Evolutionary conservation across 2,329 filamentous ascomycete species (phyloP).

Genomic region (Lachnellula cervina): DNA sequence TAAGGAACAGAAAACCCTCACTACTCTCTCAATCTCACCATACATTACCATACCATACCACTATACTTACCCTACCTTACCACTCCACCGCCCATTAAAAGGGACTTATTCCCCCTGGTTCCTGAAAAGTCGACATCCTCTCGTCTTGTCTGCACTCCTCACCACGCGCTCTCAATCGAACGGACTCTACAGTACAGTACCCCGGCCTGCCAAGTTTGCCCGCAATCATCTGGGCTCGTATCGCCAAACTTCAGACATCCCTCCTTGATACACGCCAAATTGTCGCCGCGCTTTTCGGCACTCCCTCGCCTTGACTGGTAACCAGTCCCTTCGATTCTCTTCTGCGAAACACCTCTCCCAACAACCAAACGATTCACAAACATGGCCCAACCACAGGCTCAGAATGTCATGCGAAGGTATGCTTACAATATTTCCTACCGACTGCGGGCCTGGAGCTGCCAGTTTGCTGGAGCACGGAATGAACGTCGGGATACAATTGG

Average conservation of each 20-base stretch:
- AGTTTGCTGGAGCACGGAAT: not conserved
- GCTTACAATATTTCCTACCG: slow-evolving; percentile 10
- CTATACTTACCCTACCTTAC: not conserved
- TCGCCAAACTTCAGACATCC: slow-evolving; percentile 17
- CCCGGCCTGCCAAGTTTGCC: slow-evolving; percentile 17
- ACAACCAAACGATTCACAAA: slow-evolving; percentile 11
- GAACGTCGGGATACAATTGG: not conserved
- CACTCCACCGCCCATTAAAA: not conserved
- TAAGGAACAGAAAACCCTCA: not conserved
- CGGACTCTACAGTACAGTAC: slow-evolving; percentile 6
- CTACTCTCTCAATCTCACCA: not conserved
- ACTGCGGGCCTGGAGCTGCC: not conserved
- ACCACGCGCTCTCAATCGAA: not conserved
- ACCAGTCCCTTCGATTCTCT: slow-evolving; percentile 15
- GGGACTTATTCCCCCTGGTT: not conserved
- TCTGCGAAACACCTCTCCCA: slow-evolving; percentile 1
- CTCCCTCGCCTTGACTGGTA: slow-evolving; percentile 20
- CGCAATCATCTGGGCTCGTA: slow-evolving; percentile 22
- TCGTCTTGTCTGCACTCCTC: not conserved
- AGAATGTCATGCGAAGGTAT: slow-evolving; percentile 43
- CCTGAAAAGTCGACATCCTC: not conserved
- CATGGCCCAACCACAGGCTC: slow-evolving; percentile 32
- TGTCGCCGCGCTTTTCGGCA: slow-evolving; percentile 5
- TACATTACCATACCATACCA: not conserved
- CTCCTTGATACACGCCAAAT: slow-evolving; percentile 4